phyloP scores from a whole-genome alignment of 2,329 filamentous ascomycete genomes.

The Fonsecaea pugnacius region DNA sequence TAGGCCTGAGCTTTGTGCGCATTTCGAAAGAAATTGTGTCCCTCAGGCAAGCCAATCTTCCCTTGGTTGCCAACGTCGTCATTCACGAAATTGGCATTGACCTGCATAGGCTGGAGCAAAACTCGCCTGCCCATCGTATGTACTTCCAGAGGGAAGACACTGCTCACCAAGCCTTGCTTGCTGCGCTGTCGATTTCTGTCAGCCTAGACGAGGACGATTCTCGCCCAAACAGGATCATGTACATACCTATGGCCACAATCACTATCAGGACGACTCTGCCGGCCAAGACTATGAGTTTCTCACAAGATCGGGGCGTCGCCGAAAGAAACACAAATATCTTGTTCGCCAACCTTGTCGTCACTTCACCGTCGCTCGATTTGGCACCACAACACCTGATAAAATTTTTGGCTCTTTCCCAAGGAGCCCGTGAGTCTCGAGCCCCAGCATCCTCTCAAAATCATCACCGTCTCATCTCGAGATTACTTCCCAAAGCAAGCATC shows the following conservation, averaged over 20 bases:
- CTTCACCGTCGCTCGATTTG: conserved; percentile 90
- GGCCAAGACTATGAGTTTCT: conserved; percentile 86
- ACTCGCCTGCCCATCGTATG: conserved; percentile 95
- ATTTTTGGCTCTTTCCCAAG: conserved; percentile 73
- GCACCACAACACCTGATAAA: conserved; percentile 90
- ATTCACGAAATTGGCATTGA: conserved; percentile 98
- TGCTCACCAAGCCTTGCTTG: conserved; percentile 90
- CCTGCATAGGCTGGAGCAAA: conserved; percentile 85
- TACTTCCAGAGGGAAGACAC: conserved; percentile 93
- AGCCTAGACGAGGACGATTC: conserved; percentile 89
- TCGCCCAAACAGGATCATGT: conserved; percentile 82
- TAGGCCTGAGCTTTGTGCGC: conserved; percentile 88
- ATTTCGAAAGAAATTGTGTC: conserved; percentile 78
- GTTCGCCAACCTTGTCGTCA: conserved; percentile 94
- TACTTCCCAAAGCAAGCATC: conserved; percentile 89
- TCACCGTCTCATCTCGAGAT: conserved; percentile 78
- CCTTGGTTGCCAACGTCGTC: conserved; percentile 80
- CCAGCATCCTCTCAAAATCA: conserved; percentile 52
- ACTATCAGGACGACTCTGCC: conserved; percentile 92
- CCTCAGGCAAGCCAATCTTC: conserved; percentile 68
- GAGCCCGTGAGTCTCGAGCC: conserved; percentile 48
- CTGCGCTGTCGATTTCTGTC: conserved; percentile 88
- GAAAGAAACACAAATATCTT: conserved; percentile 95
- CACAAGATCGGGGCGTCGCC: conserved; percentile 68
- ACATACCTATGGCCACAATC: conserved; percentile 96